Percentiles rank a stretch among this genome's conserved stretches.
Evolutionary conservation across 345 rosid species (phyloP).

Genomic region (Arabis hirsuta): DNA sequence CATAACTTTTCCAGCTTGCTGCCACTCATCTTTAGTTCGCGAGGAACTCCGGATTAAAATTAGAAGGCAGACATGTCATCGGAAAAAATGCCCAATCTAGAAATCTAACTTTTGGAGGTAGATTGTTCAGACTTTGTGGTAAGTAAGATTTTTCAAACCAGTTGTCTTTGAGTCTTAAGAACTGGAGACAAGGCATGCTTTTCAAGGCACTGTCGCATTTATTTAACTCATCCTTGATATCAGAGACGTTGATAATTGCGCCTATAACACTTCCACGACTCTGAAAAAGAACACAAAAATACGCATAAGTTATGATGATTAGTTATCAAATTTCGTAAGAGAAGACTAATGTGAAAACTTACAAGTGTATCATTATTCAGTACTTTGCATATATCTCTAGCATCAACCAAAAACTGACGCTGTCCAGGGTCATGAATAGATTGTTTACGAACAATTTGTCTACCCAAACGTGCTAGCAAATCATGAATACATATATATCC

Average conservation of each 20-base stretch:
- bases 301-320: no score
- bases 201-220: constrained; percentile 1
- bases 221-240: neutral
- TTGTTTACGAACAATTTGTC: constrained; percentile 35
- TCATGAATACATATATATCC: constrained; percentile 35
- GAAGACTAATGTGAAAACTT: constrained; percentile 6
- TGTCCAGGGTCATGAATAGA: constrained; percentile 25
- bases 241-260: neutral
- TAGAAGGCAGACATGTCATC: constrained; percentile 29
- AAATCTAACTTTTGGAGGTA: constrained; percentile 10
- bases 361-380: constrained; percentile 10
- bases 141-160: no score
- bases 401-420: constrained; percentile 35
- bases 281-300: constrained; percentile 19
- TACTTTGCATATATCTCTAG: constrained; percentile 32
- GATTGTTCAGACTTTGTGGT: no score
- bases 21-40: neutral
- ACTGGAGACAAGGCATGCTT: constrained; percentile 29
- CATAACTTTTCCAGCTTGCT: constrained; percentile 36
- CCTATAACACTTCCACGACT: constrained; percentile 27
- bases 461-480: constrained; percentile 39
- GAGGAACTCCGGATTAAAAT: constrained; percentile 10
- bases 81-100: constrained; percentile 34
- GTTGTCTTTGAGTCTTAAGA: constrained; percentile 28
- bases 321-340: neutral